Conservation (phyloP, 371 early-diverging fungal genomes). For the Coemansia sp. region DNA sequence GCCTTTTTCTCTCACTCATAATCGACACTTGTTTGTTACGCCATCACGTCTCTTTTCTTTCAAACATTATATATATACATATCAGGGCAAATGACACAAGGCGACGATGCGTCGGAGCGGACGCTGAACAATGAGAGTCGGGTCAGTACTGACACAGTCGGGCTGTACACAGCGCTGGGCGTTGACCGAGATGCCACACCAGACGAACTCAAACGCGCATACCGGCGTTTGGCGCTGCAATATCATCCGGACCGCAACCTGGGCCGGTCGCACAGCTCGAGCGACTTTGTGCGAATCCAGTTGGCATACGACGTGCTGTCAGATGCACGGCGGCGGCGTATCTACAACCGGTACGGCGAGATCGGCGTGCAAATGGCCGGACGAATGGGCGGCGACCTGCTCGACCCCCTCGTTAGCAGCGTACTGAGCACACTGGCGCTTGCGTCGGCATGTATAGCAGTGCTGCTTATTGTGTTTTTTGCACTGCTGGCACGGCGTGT, state of each 20-base stretch:
- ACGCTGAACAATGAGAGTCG: constrained; percentile 16
- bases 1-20: background rate
- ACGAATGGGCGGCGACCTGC: constrained; percentile 61
- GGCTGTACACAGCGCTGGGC: constrained; percentile 60
- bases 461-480: constrained; percentile 74
- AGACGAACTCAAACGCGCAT: constrained; percentile 70
- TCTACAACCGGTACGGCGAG: constrained; percentile 88
- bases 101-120: constrained; percentile 33
- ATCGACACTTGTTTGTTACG: background rate
- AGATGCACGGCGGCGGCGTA: constrained; percentile 73
- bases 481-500: constrained; percentile 70
- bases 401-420: constrained; percentile 76
- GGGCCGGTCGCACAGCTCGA: constrained; percentile 24
- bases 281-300: constrained; percentile 68
- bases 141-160: constrained; percentile 14
- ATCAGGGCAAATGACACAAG: constrained; percentile 2
- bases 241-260: constrained; percentile 77
- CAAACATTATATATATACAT: too few relatives aligned
- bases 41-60: background rate
- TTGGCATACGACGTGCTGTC: constrained; percentile 80
- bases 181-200: constrained; percentile 60
- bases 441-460: constrained; percentile 56
- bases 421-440: constrained; percentile 66
- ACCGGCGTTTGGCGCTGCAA: constrained; percentile 65
- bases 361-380: constrained; percentile 77